These are phyloP conservation scores for Fusarium hostae DNA, from an alignment of 2,329 filamentous ascomycete species.

Conservation along the genomic window DNA sequence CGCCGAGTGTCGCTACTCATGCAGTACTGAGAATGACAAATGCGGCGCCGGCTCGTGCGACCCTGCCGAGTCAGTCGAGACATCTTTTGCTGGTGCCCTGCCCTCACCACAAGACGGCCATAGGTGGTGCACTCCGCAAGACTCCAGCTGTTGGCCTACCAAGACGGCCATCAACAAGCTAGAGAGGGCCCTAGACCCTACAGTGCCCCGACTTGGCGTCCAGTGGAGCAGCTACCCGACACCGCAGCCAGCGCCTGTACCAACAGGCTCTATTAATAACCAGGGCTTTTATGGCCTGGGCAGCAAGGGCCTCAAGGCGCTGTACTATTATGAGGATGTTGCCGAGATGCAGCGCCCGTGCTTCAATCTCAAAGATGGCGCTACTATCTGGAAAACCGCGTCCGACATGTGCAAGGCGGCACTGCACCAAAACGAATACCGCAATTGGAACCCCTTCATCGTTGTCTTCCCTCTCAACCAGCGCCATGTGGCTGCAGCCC, in stretches of 20 bases:
- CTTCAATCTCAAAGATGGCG: not conserved
- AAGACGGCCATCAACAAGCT: not conserved
- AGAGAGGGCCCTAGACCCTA: not conserved
- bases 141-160: not conserved
- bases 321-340: not conserved
- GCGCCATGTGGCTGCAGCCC: not conserved
- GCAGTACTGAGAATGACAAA: not conserved
- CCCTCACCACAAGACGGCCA: rapidly evolving
- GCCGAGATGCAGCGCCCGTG: not conserved
- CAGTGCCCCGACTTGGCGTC: not conserved
- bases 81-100: not conserved
- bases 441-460: not conserved
- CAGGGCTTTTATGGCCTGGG: not conserved
- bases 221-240: not conserved
- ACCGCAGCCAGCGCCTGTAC: conserved; percentile 2
- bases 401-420: conserved; percentile 5
- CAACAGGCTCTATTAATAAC: not conserved
- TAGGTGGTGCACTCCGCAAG: not conserved
- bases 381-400: not conserved
- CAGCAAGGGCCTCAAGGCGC: not conserved
- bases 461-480: conserved; percentile 2
- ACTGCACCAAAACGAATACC: conserved; percentile 2
- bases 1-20: not conserved
- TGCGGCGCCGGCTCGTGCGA: not conserved
- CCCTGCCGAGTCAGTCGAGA: not conserved